Evolutionary conservation across 1,284 basidiomycete species (phyloP), one percentile per base, ranked within the genome.

Genomic region (Mycena sp.): DNA sequence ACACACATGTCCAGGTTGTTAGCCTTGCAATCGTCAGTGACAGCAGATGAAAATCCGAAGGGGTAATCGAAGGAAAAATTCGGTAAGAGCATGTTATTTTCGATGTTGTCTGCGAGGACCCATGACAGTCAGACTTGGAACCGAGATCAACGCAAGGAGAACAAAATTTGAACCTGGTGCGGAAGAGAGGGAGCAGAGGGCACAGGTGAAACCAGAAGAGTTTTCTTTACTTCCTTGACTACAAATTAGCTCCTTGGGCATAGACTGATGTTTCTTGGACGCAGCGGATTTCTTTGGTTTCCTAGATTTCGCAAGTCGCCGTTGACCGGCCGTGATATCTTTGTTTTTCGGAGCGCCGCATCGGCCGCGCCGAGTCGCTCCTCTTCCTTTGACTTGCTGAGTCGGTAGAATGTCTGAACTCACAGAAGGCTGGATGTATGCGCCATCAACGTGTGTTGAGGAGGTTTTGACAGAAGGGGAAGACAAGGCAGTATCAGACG

Each of bases 191-290:
- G 52, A 9, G 48, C 58, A 60, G 35, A 64, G 57, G 0, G 19
- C 46, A 26, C 63, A 60, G 5, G 63, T 64, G 25, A 64, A 64
- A 1, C 62, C 57, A 11, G 62, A 58, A 7, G 26, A 11, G 2
- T 45, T 14, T 10, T 44, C 23, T 1, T 19, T 19, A 32, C 52
- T 16, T 26, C 57, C 63, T 32, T 44, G 51, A 35, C 60, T 52
- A 14, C 63, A 64, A 32, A 52, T 3, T 6, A 45, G 26, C 16
- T 54, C 38, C 28, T n/a, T n/a, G n/a, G n/a, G n/a, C n/a, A n/a
- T n/a, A n/a, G n/a, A n/a, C n/a, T n/a, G n/a, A n/a, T n/a, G n/a
- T n/a, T n/a, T n/a, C n/a, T n/a, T n/a, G n/a, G n/a, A n/a, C n/a
- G n/a, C n/a, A n/a, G n/a, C n/a, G n/a, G n/a, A n/a, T n/a, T n/a